A percentile compares a stretch with the other conserved stretches of the same genome.
Evolutionary conservation across 1,284 basidiomycete genomes (phyloP).

Genomic region (Leccinum fuscescens): DNA sequence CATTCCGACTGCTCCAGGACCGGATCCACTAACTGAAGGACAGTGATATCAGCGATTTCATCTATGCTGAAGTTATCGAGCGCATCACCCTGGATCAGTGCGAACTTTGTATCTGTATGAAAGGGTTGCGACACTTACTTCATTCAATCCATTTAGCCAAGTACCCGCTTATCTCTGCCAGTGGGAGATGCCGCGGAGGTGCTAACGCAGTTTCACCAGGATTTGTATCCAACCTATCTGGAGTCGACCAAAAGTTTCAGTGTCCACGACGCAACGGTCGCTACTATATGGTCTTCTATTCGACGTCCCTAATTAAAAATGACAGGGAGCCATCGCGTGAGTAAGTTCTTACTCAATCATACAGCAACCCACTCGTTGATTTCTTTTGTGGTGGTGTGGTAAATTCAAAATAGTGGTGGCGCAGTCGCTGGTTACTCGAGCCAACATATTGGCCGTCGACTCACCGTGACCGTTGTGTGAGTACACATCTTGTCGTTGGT

Average conservation of each 20-base stretch:
- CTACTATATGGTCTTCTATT: conserved; percentile 53
- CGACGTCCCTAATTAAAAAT: conserved; percentile 13
- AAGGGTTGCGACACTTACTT: too few relatives aligned
- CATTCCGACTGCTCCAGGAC: too few relatives aligned
- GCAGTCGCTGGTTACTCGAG: conserved; percentile 71
- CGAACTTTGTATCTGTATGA: too few relatives aligned
- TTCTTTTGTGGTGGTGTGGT: conserved; percentile 9
- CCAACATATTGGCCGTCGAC: conserved; percentile 68
- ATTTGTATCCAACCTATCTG: conserved; percentile 82
- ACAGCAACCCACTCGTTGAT: not conserved
- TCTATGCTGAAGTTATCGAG: too few relatives aligned
- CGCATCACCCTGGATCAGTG: too few relatives aligned
- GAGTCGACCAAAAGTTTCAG: conserved; percentile 58
- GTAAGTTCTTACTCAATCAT: conserved; percentile 10
- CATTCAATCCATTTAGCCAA: too few relatives aligned
- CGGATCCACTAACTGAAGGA: too few relatives aligned
- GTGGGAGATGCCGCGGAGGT: not conserved
- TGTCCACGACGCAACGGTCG: conserved; percentile 66
- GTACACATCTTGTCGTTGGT: conserved; percentile 16
- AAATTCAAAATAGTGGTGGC: conserved; percentile 55
- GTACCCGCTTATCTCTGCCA: not conserved
- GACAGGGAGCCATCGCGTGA: conserved; percentile 70
- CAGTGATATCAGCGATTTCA: too few relatives aligned
- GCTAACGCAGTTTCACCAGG: conserved; percentile 35
- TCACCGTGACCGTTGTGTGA: conserved; percentile 68